Evolutionary conservation across 208 protist genomes (phyloP), one percentile per base, ranked within the genome.

Genomic region (Acanthamoeba castellanii): DNA sequence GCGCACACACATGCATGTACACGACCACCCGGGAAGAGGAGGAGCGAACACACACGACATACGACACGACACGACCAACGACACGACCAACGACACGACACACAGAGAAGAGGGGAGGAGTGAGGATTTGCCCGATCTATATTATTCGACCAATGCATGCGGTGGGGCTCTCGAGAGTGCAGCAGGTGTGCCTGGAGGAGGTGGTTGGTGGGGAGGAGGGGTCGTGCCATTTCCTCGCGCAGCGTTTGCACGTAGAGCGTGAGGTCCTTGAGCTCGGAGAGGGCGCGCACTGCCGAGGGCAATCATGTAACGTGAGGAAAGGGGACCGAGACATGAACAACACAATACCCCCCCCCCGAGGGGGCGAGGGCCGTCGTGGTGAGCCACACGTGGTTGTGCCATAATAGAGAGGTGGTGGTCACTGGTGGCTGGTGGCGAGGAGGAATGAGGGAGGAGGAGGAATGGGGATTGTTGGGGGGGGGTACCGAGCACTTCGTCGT

Each of bases 171-270:
- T 27, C 59, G 59, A 66, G 13, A 66, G 59, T 27, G 22, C 59
- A 66, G 59, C n/a, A n/a, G n/a, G n/a, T n/a, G n/a, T n/a, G n/a
- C n/a, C n/a, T n/a, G n/a, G n/a, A n/a, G n/a, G n/a, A n/a, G n/a
- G n/a, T n/a, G n/a, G 59, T 66, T 13, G 59, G 59, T 13, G 16
- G 59, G 22, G 59, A 22, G 59, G 22, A n/a, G n/a, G n/a, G n/a
- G n/a, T 50, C 76, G n/a, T 85, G 45, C 76, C 76, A 85, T 85
- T 85, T 85, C 76, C 27, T 85, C 76, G 42, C 76, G 76, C 11
- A 85, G 76, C 18, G 76, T 57, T 30, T 85, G 76, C 47, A 85
- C 76, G n/a, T 57, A 85, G n/a, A 85, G 76, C 14, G 42, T 57
- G 42, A 85, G 76, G 76, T 85, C 76, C 42, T 85, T 85, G 1